Percentiles rank a stretch among this genome's conserved stretches.
These are phyloP conservation scores for Passalora sequoiae DNA, from an alignment of 2,329 filamentous ascomycete species.

Conservation along the genomic window DNA sequence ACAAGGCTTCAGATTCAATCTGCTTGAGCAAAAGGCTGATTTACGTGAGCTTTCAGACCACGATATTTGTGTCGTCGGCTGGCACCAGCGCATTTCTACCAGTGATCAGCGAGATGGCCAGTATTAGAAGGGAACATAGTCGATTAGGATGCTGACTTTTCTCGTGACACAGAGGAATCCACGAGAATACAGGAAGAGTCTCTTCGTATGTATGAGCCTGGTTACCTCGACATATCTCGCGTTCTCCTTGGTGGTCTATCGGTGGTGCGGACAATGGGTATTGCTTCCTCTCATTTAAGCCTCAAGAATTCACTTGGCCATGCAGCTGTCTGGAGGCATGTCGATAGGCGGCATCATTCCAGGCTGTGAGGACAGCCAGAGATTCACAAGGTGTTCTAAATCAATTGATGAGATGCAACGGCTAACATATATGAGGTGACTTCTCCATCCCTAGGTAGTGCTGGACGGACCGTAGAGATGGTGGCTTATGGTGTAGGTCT, in stretches of 20 bases:
- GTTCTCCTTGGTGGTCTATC: slow-evolving; percentile 57
- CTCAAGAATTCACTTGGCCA: too few relatives aligned
- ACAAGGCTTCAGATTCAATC: too few relatives aligned
- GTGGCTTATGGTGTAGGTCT: slow-evolving; percentile 57
- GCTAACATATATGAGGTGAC: too few relatives aligned
- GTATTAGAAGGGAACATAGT: not conserved
- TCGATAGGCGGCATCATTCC: too few relatives aligned
- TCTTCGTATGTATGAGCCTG: slow-evolving; percentile 55
- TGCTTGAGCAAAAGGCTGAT: too few relatives aligned
- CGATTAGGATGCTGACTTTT: slow-evolving; percentile 4
- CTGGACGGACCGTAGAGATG: slow-evolving; percentile 56
- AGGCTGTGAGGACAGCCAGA: too few relatives aligned
- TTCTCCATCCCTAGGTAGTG: slow-evolving; percentile 57
- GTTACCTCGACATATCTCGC: slow-evolving; percentile 55
- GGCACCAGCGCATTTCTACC: slow-evolving; percentile 57
- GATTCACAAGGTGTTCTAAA: too few relatives aligned
- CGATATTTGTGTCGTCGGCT: slow-evolving; percentile 57
- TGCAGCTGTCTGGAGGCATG: too few relatives aligned
- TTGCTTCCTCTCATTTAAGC: too few relatives aligned
- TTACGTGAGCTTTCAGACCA: too few relatives aligned
- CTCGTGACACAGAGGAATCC: slow-evolving; percentile 39
- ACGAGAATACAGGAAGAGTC: slow-evolving; percentile 55
- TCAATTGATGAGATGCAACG: too few relatives aligned
- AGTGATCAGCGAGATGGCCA: slow-evolving; percentile 59
- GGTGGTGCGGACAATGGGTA: slow-evolving; percentile 58